phyloP scores from a whole-genome alignment of 768 basidiomycete species.

The Plicaturopsis crispa region DNA sequence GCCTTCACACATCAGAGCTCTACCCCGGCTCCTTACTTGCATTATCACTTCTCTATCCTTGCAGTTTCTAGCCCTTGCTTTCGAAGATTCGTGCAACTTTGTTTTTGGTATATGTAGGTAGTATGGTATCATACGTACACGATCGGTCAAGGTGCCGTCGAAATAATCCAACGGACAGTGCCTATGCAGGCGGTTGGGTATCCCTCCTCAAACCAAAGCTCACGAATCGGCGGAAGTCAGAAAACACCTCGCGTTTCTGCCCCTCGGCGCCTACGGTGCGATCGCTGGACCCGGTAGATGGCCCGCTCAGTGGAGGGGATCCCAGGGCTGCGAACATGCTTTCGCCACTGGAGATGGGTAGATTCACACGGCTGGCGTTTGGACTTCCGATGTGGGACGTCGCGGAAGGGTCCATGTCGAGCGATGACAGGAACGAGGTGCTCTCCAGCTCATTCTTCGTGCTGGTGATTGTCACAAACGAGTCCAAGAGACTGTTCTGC shows the following conservation, averaged over 20 bases:
- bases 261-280: slow-evolving; percentile 33
- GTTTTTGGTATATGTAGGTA: too few species aligned
- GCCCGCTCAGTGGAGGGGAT: slow-evolving; percentile 57
- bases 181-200: slow-evolving; percentile 24
- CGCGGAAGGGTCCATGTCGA: slow-evolving; percentile 90
- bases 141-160: too few species aligned
- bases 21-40: too few species aligned
- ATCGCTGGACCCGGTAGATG: slow-evolving; percentile 52
- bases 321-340: slow-evolving; percentile 51
- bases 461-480: slow-evolving; percentile 89
- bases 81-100: too few species aligned
- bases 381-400: slow-evolving; percentile 39
- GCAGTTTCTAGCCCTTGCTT: too few species aligned
- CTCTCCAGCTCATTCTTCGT: slow-evolving; percentile 83
- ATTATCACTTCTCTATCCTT: too few species aligned
- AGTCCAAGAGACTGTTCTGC: slow-evolving; percentile 86
- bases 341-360: slow-evolving; percentile 41
- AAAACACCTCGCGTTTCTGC: slow-evolving; percentile 74
- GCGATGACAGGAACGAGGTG: slow-evolving; percentile 85
- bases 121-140: too few species aligned
- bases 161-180: too few species aligned
- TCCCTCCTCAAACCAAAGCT: slow-evolving; percentile 84
- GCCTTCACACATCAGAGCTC: too few species aligned
- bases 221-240: slow-evolving; percentile 82
- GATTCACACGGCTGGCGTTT: slow-evolving; percentile 51